Conservation (phyloP, 1,139 yeast species). For the Zygoascus sp. region DNA sequence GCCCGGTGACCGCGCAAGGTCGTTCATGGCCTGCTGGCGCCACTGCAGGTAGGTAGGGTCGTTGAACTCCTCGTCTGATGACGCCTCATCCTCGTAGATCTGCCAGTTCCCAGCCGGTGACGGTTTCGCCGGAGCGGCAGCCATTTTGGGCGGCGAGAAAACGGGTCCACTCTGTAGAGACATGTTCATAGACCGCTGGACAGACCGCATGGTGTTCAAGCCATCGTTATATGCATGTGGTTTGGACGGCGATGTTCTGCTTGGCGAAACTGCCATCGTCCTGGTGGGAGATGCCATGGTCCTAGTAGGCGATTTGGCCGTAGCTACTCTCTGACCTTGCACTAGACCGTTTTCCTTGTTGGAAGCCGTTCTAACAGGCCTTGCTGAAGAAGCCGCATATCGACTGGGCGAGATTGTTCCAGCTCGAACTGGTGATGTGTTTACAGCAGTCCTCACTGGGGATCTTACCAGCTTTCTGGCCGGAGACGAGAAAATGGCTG, state of each 20-base stretch:
- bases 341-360: background rate
- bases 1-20: constrained; percentile 15
- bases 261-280: background rate
- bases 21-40: constrained; percentile 23
- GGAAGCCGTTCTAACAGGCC: background rate
- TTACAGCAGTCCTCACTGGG: background rate
- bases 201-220: no score
- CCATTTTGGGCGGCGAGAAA: background rate
- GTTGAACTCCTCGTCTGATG: constrained; percentile 26
- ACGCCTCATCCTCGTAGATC: constrained; percentile 22
- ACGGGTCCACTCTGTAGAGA: background rate
- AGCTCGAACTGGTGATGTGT: background rate
- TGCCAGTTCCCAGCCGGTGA: constrained; percentile 21
- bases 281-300: background rate
- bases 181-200: no score
- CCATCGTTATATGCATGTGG: no score
- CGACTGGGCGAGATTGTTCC: background rate
- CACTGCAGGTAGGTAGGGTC: constrained; percentile 21
- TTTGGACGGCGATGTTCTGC: background rate
- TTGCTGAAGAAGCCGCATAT: background rate
- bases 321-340: no score
- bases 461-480: background rate
- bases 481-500: background rate
- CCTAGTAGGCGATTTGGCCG: background rate
- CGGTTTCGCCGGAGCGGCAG: constrained; percentile 9